phyloP scores from a whole-genome alignment of 1,284 basidiomycete genomes.

The Trichosporon faecale region DNA sequence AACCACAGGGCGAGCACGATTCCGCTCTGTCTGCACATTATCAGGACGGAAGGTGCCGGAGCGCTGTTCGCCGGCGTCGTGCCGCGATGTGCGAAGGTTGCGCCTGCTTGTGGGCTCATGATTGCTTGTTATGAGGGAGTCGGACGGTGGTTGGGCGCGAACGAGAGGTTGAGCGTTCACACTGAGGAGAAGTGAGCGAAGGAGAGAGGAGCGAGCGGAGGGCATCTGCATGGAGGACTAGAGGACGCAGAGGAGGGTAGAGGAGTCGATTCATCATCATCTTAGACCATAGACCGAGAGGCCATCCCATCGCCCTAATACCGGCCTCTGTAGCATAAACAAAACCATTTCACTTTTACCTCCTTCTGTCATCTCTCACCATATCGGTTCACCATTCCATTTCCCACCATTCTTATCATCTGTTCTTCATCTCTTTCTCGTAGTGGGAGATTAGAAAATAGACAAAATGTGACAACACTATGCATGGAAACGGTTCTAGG shows the following conservation, averaged over 20 bases:
- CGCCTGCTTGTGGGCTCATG: constrained; percentile 84
- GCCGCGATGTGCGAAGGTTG: constrained; percentile 90
- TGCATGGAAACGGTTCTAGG: neutral
- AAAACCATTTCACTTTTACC: no score
- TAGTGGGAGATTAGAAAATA: neutral
- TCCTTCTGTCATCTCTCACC: neutral
- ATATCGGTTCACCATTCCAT: neutral
- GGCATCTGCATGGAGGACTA: neutral
- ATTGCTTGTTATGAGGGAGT: constrained; percentile 88
- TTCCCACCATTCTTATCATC: neutral
- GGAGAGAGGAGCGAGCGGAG: neutral
- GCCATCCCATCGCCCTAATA: no score
- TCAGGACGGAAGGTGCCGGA: constrained; percentile 70
- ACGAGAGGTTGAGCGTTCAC: neutral
- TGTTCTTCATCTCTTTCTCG: no score
- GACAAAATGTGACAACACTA: neutral
- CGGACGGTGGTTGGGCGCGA: constrained; percentile 44
- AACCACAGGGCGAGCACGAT: constrained; percentile 54
- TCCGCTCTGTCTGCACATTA: constrained; percentile 65
- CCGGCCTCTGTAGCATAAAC: constrained; percentile 2
- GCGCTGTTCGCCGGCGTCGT: constrained; percentile 81
- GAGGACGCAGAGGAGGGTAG: neutral
- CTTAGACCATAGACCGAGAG: no score
- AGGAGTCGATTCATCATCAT: neutral
- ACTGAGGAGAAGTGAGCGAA: constrained; percentile 16